Evolutionary conservation across 805 yeast genomes (phyloP), one percentile per base, ranked within the genome.

Genomic region (Ogataea polymorpha): DNA sequence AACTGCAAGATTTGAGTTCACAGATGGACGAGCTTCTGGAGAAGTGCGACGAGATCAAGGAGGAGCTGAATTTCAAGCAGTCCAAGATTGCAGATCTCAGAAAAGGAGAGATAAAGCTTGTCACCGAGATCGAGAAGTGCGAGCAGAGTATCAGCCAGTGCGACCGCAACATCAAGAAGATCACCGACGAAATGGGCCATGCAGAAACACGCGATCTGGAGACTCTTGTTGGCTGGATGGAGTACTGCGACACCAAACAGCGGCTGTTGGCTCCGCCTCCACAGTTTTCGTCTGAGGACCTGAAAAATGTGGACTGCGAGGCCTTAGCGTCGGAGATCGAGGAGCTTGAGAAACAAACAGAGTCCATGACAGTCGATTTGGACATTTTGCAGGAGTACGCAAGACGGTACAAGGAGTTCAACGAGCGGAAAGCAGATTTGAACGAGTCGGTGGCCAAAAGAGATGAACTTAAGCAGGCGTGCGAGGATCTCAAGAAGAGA

Each of bases 371-470:
- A 42, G 81, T 81, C 4, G 91, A 91, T 57, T 70, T 83, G 42
- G 90, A 84, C 41, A 76, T 86, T 3, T 67, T 91, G 34, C 77
- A 77, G 42, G 95, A 89, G 48, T 93, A 89, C 59, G 84, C 85
- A 0, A 60, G 66, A 28, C 77, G 95, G 44, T 73, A 74, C 35
- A 58, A 59, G 1, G 96, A 89, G 51, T 88, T 72, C 55, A 73
- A 70, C 23, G 65, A 71, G 3, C 72, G 96, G 42, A 77, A 81
- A 52, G 51, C 59, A 0, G 93, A 84, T 43, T 66, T 91, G 51
- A 84, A 85, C 50, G 68, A 66, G 15, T 81, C 96, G 0, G 82
- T 88, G 3, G 63, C 64, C 14, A 61, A 70, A 42, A 74, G 96
- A 54, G 95, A 91, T 50, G 68, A 66, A 13, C 68, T 79, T 44